phyloP scores from a whole-genome alignment of 192 early-diverging fungal genomes.

The Jimgerdemannia flammicorona region DNA sequence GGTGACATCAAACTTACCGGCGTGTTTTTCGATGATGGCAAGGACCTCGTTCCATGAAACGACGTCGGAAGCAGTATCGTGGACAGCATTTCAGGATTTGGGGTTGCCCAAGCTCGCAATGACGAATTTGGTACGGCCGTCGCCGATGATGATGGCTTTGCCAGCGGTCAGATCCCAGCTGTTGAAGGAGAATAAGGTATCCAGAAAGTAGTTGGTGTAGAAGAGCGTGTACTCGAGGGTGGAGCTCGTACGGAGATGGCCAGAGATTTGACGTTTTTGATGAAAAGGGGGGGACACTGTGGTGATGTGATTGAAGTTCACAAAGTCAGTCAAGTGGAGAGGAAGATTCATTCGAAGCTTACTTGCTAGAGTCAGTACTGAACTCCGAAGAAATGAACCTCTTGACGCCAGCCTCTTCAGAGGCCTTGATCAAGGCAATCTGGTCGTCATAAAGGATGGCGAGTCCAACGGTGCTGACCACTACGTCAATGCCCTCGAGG shows the following conservation, averaged over 20 bases:
- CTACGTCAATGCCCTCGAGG: slow-evolving; percentile 8
- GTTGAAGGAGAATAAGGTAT: background rate
- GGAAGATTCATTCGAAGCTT: too few relatives aligned
- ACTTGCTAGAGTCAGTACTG: too few relatives aligned
- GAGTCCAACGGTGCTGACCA: background rate
- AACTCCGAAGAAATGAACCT: too few relatives aligned
- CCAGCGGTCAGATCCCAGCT: background rate
- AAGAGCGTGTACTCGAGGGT: background rate
- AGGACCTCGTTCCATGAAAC: background rate
- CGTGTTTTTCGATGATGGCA: background rate
- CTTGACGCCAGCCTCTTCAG: too few relatives aligned
- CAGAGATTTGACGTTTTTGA: background rate
- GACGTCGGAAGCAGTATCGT: background rate
- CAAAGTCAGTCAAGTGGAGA: too few relatives aligned
- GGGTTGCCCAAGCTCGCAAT: background rate
- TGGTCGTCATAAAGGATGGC: background rate
- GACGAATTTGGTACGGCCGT: background rate
- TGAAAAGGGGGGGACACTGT: background rate
- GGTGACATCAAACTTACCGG: background rate
- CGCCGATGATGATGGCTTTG: background rate
- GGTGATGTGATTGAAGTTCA: too few relatives aligned
- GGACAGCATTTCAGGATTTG: background rate
- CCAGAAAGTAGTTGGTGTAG: background rate
- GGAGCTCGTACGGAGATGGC: background rate
- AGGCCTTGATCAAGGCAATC: background rate